Conservation (phyloP, 2,329 filamentous ascomycete species). For the Xylaria arbuscula region DNA sequence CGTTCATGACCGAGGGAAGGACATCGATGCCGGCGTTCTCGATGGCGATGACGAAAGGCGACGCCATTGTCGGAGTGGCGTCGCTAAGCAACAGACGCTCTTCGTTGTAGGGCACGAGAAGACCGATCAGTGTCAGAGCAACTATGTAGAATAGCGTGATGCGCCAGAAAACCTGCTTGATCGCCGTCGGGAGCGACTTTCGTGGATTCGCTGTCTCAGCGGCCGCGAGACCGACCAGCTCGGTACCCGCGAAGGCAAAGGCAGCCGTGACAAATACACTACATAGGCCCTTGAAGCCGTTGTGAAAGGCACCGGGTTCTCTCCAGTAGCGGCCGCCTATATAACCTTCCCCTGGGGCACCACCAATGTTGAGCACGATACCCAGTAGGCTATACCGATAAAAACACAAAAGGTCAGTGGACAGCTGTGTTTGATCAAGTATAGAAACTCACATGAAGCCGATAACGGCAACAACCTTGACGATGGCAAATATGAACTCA, state of each 20-base stretch:
- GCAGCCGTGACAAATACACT: slow-evolving; percentile 81
- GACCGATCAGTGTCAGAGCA: slow-evolving; percentile 80
- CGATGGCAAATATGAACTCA: slow-evolving; percentile 85
- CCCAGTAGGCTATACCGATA: slow-evolving; percentile 74
- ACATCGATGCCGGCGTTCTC: slow-evolving; percentile 81
- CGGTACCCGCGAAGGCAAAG: slow-evolving; percentile 80
- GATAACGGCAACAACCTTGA: slow-evolving; percentile 88
- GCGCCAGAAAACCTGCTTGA: slow-evolving; percentile 96
- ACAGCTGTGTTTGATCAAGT: background rate
- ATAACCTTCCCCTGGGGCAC: slow-evolving; percentile 77
- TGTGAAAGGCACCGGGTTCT: slow-evolving; percentile 83
- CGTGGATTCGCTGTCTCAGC: slow-evolving; percentile 83
- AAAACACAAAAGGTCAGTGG: slow-evolving; percentile 4
- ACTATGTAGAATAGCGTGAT: slow-evolving; percentile 92
- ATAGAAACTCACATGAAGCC: slow-evolving; percentile 79
- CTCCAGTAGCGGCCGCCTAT: slow-evolving; percentile 84
- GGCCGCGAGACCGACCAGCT: slow-evolving; percentile 79
- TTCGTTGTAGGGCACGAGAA: slow-evolving; percentile 82
- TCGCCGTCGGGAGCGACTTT: slow-evolving; percentile 84
- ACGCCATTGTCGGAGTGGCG: slow-evolving; percentile 73
- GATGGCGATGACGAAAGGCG: slow-evolving; percentile 94
- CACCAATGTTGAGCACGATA: slow-evolving; percentile 86
- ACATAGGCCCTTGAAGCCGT: slow-evolving; percentile 86
- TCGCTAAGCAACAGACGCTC: slow-evolving; percentile 68
- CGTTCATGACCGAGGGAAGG: slow-evolving; percentile 90